Percentiles rank a stretch among this genome's conserved stretches.
Conservation (phyloP, 148 eudicot species). For the Rhododendron mucronatum region DNA sequence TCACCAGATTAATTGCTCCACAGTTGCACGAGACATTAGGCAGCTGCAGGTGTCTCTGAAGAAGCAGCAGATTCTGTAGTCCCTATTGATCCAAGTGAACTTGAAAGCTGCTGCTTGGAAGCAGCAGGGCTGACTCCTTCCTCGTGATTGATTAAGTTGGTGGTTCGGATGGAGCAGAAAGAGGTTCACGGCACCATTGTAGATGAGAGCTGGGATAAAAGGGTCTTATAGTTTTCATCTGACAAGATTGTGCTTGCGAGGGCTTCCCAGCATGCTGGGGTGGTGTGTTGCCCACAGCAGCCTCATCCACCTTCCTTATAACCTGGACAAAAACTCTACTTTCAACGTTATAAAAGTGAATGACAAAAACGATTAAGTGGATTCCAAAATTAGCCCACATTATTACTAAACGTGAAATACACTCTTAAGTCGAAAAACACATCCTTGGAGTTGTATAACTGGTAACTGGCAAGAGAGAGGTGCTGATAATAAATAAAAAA, state of each 20-base stretch:
- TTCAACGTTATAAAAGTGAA: neutral
- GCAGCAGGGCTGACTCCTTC: neutral
- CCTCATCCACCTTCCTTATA: conserved; percentile 18
- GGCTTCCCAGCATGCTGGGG: conserved; percentile 12
- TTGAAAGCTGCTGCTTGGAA: neutral
- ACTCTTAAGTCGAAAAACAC: neutral
- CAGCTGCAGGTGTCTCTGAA: neutral
- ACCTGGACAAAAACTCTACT: conserved; percentile 22
- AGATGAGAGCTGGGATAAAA: conserved; percentile 14
- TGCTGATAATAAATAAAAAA: too few relatives aligned
- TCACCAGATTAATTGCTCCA: neutral
- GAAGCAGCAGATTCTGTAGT: neutral
- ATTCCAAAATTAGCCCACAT: neutral
- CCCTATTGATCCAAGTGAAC: neutral
- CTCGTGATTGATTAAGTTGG: neutral
- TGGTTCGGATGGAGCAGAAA: neutral
- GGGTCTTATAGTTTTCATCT: neutral
- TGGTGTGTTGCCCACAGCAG: conserved; percentile 7
- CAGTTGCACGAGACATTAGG: neutral
- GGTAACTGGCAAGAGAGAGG: neutral
- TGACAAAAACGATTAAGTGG: neutral
- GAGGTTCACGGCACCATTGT: conserved; percentile 22
- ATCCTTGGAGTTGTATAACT: neutral
- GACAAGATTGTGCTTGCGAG: neutral
- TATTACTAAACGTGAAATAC: neutral